Percentiles rank a stretch among this genome's conserved stretches.
Evolutionary conservation across 805 yeast species (phyloP).

Genomic region (Pichia cephalocereana): DNA sequence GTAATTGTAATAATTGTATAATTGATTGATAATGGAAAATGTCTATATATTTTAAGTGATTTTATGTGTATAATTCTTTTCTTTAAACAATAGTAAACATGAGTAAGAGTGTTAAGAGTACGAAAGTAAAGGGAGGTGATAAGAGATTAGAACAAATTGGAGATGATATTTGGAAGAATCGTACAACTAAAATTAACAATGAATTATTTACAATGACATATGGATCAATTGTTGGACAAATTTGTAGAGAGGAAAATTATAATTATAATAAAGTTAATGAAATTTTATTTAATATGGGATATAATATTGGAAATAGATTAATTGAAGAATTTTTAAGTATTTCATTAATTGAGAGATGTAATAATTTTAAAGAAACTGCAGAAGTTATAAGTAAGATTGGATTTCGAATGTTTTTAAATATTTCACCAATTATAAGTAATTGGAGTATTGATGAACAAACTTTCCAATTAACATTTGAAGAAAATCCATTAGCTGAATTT

Average conservation of each 20-base stretch:
- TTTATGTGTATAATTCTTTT: too few relatives aligned
- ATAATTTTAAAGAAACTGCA: conserved; percentile 72
- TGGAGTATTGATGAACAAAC: conserved; percentile 72
- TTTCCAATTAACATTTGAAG: conserved; percentile 64
- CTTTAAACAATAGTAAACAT: background rate
- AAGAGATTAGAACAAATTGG: conserved; percentile 33
- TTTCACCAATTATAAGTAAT: conserved; percentile 55
- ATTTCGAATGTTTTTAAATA: conserved; percentile 80
- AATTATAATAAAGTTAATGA: conserved; percentile 73
- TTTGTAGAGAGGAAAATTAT: conserved; percentile 72
- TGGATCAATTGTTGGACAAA: conserved; percentile 87
- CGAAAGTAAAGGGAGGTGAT: background rate
- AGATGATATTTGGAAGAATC: conserved; percentile 88
- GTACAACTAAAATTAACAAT: conserved; percentile 81
- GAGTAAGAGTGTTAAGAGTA: background rate
- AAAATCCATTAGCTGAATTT: conserved; percentile 90
- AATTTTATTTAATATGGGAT: conserved; percentile 89
- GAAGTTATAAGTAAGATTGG: conserved; percentile 82
- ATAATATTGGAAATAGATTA: conserved; percentile 82
- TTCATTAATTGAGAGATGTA: conserved; percentile 79
- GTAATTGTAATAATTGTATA: too few relatives aligned
- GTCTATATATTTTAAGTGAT: too few relatives aligned
- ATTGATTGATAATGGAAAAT: too few relatives aligned
- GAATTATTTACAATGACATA: conserved; percentile 92
- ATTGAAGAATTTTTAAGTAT: conserved; percentile 90